Evolutionary conservation across 495 filamentous ascomycete genomes (phyloP).

Genomic region (Cetradonia linearis): DNA sequence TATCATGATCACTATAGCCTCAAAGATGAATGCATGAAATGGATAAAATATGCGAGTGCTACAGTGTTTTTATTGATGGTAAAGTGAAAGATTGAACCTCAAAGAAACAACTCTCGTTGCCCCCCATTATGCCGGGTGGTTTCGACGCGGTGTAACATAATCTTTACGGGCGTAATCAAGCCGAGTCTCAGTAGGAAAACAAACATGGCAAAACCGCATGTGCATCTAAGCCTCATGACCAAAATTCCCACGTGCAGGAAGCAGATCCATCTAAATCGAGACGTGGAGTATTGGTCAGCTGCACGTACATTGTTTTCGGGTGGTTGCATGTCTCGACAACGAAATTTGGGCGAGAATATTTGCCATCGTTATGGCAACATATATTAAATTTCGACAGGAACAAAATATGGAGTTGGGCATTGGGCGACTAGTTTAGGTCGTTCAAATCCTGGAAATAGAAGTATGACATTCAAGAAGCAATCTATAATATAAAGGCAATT

Average conservation of each 20-base stretch:
- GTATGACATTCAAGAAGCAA: background rate
- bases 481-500: background rate
- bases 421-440: background rate
- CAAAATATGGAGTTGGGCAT: background rate
- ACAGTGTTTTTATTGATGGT: background rate
- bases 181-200: background rate
- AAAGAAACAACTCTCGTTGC: background rate
- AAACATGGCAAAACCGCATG: background rate
- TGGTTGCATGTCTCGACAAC: background rate
- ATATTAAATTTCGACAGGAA: background rate
- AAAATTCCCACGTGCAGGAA: background rate
- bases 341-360: background rate
- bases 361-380: background rate
- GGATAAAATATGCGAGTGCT: background rate
- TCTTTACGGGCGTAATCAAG: background rate
- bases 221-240: background rate
- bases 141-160: background rate
- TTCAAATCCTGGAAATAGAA: background rate
- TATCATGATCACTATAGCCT: conserved; percentile 3
- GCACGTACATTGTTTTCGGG: background rate
- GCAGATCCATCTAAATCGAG: background rate
- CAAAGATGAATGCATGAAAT: background rate
- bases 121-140: background rate
- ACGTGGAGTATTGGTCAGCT: background rate
- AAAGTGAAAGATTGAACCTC: background rate